Evolutionary conservation across 2,329 filamentous ascomycete genomes (phyloP).

Genomic region (Parafenestella ontariensis): DNA sequence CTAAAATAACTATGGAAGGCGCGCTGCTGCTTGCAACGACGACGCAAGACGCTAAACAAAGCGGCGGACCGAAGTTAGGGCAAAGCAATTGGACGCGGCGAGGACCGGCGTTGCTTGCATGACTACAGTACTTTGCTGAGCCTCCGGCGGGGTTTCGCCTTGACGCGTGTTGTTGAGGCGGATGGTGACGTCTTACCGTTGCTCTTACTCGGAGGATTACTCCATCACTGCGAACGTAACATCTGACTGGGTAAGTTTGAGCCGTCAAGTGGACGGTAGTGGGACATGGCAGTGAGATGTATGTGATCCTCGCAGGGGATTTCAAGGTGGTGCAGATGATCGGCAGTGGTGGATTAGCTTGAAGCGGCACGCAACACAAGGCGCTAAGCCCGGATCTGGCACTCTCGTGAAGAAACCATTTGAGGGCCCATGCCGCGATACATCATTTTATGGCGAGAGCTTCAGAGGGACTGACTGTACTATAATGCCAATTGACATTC

Average conservation of each 20-base stretch:
- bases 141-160: neutral
- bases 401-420: neutral
- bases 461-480: neutral
- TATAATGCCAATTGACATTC: slow-evolving; percentile 11
- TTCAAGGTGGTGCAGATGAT: neutral
- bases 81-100: slow-evolving; percentile 5
- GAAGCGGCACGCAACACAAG: neutral
- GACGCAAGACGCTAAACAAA: slow-evolving; percentile 23
- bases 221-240: neutral
- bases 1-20: slow-evolving; percentile 11
- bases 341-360: neutral
- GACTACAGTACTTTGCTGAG: slow-evolving; percentile 5
- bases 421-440: no score
- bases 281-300: neutral
- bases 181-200: neutral
- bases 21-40: slow-evolving; percentile 8
- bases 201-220: neutral
- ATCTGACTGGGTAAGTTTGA: neutral
- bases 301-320: neutral
- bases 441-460: neutral
- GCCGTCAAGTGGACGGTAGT: neutral
- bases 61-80: slow-evolving; percentile 1
- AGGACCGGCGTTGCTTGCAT: slow-evolving; percentile 10
- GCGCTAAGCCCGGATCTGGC: neutral
- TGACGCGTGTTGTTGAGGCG: slow-evolving; percentile 16